phyloP scores from a whole-genome alignment of 1,284 basidiomycete genomes.

The Porogramme epimiltina region DNA sequence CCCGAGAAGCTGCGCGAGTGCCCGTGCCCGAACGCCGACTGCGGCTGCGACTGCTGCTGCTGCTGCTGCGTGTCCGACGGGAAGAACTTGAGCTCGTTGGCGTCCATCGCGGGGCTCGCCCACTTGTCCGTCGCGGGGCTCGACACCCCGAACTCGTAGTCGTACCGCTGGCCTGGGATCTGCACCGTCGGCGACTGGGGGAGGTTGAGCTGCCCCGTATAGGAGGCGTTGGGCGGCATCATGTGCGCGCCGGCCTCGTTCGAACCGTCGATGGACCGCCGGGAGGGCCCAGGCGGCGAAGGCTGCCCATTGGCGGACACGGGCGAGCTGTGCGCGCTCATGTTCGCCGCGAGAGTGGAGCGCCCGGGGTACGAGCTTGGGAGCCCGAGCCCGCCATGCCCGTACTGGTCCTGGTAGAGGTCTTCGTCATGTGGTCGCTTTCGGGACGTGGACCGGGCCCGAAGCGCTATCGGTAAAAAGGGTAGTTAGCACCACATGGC shows the following conservation, averaged over 20 bases:
- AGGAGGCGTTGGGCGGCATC: slow-evolving; percentile 17
- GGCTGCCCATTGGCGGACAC: slow-evolving; percentile 66
- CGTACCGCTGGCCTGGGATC: slow-evolving; percentile 46
- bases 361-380: slow-evolving; percentile 39
- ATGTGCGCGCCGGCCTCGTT: slow-evolving; percentile 30
- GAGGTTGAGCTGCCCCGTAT: slow-evolving; percentile 23
- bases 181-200: slow-evolving; percentile 30
- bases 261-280: slow-evolving; percentile 24
- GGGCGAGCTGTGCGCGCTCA: slow-evolving; percentile 73
- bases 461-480: slow-evolving; percentile 45
- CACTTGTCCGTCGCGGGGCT: slow-evolving; percentile 32
- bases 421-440: slow-evolving; percentile 71
- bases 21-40: slow-evolving; percentile 11
- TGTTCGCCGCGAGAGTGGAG: slow-evolving; percentile 48
- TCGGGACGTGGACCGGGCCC: slow-evolving; percentile 74
- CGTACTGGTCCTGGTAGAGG: slow-evolving; percentile 40
- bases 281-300: slow-evolving; percentile 59
- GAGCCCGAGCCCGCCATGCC: slow-evolving; percentile 20
- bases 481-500: slow-evolving; percentile 19
- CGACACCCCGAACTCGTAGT: slow-evolving; percentile 55
- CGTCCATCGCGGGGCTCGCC: slow-evolving; percentile 26
- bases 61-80: slow-evolving; percentile 24
- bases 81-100: slow-evolving; percentile 30
- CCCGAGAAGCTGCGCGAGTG: slow-evolving; percentile 24
- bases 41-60: slow-evolving; percentile 2